Evolutionary conservation across 306 rosid genomes (phyloP), one percentile per base, ranked within the genome.

Genomic region (Lupinus albus): DNA sequence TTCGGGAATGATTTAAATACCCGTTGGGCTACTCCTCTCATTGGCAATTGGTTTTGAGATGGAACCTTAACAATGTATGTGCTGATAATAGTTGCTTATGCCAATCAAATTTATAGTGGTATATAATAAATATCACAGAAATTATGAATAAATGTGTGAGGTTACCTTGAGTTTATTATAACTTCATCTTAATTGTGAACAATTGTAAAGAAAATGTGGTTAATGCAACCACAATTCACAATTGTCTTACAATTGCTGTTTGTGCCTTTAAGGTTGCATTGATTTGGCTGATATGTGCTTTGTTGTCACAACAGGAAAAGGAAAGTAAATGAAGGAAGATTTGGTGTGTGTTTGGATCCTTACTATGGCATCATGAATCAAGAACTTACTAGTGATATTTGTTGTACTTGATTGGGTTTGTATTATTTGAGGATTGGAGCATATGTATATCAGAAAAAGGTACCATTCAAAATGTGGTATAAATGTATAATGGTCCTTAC

Each of bases 261-360:
- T 59, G 39, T 16, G 39, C 6, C 21, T 12, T 59, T 3, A 21
- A 25, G 30, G 30, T 4, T 25, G 30, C 30, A 21, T 49, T 67
- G 30, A 28, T 68, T 61, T 60, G 1, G 39, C 30, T 67, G 63
- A 68, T 55, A 17, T 51, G 54, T 13, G 32, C 9, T 32, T 6
- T 78, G 64, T 39, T 4, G 30, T 25, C 2, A 25, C 28, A 25
- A 25, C 30, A 25, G 30, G 4, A 4, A 25, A 25, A 25, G 4
- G 4, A 3, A 25, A 25, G 4, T 25, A 25, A 25, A 25, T 25
- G 30, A 25, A 25, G 30, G 30, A 25, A 25, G 30, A n/a, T n/a
- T n/a, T n/a, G n/a, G n/a, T n/a, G n/a, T n/a, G n/a, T n/a, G n/a
- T n/a, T 38, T 21, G 33, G 9, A 12, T 14, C n/a, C 64, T 64